A percentile compares a stretch with the other conserved stretches of the same genome.
phyloP scores from a whole-genome alignment of 192 early-diverging fungal species.

The Spizellomyces punctatus region DNA sequence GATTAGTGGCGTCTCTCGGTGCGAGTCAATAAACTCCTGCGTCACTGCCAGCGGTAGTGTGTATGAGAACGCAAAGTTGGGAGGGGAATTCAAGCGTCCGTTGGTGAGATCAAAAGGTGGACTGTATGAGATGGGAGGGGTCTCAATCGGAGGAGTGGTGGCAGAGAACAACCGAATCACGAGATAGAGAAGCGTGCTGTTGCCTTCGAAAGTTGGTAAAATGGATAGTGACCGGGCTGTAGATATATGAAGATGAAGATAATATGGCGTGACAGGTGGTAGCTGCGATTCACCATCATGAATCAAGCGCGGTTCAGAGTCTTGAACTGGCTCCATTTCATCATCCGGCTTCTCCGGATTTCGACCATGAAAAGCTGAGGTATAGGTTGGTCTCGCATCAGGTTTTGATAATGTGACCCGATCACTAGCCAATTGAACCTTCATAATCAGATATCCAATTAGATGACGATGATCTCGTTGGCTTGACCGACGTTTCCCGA shows the following conservation, averaged over 20 bases:
- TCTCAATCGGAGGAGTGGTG: constrained; percentile 29
- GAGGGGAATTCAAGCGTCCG: constrained; percentile 32
- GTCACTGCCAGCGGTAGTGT: constrained; percentile 44
- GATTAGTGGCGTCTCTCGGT: constrained; percentile 29
- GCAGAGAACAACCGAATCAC: constrained; percentile 35
- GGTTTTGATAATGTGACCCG: too few species aligned
- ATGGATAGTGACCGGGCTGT: constrained; percentile 40
- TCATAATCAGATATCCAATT: too few species aligned
- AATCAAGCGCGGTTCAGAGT: too few species aligned
- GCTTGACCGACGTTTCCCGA: too few species aligned
- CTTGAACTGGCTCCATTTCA: too few species aligned
- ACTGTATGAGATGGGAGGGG: constrained; percentile 40
- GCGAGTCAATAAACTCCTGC: constrained; percentile 21
- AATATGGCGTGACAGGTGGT: constrained; percentile 10
- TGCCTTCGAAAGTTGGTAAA: constrained; percentile 9
- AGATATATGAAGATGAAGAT: constrained; percentile 36
- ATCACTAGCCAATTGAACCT: too few species aligned
- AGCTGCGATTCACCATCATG: too few species aligned
- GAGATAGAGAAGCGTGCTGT: constrained; percentile 27
- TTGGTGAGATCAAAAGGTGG: constrained; percentile 44
- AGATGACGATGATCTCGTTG: too few species aligned
- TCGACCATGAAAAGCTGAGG: too few species aligned
- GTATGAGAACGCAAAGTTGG: constrained; percentile 40
- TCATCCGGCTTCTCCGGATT: too few species aligned
- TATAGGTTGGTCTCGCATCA: too few species aligned